phyloP scores from a whole-genome alignment of 257 asterid species.

The Salvia splendens region DNA sequence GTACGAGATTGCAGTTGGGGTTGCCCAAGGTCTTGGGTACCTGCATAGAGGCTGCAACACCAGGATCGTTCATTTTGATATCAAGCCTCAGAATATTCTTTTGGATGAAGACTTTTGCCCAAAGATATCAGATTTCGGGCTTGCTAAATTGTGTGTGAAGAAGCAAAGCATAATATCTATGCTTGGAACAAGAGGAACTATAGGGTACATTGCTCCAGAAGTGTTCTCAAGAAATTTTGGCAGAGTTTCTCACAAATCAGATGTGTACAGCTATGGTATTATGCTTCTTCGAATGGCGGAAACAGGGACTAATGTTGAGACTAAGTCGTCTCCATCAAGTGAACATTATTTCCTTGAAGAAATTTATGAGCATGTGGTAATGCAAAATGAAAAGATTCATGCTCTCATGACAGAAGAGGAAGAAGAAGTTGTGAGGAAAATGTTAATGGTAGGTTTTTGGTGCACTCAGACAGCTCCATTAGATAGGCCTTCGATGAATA shows the following conservation, averaged over 20 bases:
- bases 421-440: constrained; percentile 47
- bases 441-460: constrained; percentile 66
- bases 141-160: constrained; percentile 52
- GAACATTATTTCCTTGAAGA: constrained; percentile 48
- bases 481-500: constrained; percentile 59
- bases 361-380: constrained; percentile 47
- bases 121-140: constrained; percentile 70
- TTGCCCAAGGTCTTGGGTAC: constrained; percentile 67
- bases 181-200: constrained; percentile 55
- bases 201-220: constrained; percentile 76
- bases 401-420: constrained; percentile 36
- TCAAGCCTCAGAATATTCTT: constrained; percentile 73
- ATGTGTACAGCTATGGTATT: constrained; percentile 77
- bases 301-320: constrained; percentile 33
- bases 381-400: constrained; percentile 31
- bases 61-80: constrained; percentile 68
- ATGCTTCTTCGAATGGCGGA: constrained; percentile 70
- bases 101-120: constrained; percentile 66
- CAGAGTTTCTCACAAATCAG: constrained; percentile 62
- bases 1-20: constrained; percentile 56
- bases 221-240: constrained; percentile 61
- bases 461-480: constrained; percentile 63
- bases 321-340: constrained; percentile 32
- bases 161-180: constrained; percentile 53
- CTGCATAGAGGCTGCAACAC: constrained; percentile 70